Evolutionary conservation across 2,329 filamentous ascomycete species (phyloP), one percentile per base, ranked within the genome.

Genomic region (Beauveria sp.): DNA sequence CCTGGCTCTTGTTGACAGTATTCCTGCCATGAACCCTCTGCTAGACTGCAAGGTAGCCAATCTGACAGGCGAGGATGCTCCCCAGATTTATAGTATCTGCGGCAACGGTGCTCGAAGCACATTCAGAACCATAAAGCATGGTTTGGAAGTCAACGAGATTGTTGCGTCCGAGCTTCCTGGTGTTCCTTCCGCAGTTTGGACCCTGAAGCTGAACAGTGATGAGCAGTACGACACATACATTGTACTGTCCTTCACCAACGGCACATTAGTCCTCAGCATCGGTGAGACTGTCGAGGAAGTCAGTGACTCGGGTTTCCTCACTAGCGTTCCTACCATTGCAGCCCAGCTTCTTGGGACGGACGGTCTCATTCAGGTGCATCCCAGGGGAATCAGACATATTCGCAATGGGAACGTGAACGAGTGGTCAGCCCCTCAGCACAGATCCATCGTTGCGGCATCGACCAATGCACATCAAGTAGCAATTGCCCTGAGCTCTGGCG

Each of bases 231-330:
- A 99, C 74, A 89, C 91, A 0, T 97, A 98, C 70, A 96, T 99
- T 63, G 85, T 99, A n/a, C 81, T 99, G 5, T 96, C 92, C 2
- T 95, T 96, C 70, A 87, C 88, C 45, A 96, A 96, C 67, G 89
- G 87, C 34, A 99, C 95, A 0, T 80, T 98, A 14, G 93, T 98
- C 1, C 80, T 99, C 18, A 96, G 92, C 69, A 97, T 99, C 66
- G 95, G 93, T 4, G 95, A 99, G 72, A 96, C 93, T 1, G 95
- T 99, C 0, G 93, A 97, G 72, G 92, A 98, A 75, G 92, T 97
- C 3, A 92, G 87, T 8, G 92, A 98, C 70, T 96, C 93, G 10
- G 92, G 93, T 0, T 97, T 99, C 70, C 78, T 98, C 10, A 90
- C 91, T 0, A 89, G 89, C 12, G 92, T 95, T 9, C 88, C 93